Evolutionary conservation across 2,329 filamentous ascomycete genomes (phyloP), one percentile per base, ranked within the genome.

Genomic region (Ophiocordyceps robertsii): DNA sequence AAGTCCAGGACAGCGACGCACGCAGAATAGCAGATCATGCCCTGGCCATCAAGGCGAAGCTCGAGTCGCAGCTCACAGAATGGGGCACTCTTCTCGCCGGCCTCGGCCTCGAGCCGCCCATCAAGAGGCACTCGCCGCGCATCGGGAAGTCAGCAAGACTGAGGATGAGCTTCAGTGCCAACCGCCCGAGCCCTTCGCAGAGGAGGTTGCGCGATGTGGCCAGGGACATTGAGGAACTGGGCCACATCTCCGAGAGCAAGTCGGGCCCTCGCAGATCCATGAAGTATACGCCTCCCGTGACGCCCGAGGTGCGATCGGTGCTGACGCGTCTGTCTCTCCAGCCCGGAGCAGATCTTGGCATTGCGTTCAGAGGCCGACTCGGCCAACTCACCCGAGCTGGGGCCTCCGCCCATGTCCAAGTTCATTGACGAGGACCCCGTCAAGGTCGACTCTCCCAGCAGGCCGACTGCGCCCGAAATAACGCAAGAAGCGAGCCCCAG

Each of bases 31-130:
- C 77, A 44, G 76, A 83, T 46, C 76, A 82, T 56, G 77, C 84
- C 10, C 64, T 78, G 46, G 71, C 72, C n/a, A 77, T 89, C 51
- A 87, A 81, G 57, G 69, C 70, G 38, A 75, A 80, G 57, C 67
- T 93, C 47, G 80, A 88, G 56, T 69, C 73, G 3, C 87, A 89
- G 61, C 68, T 92, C 17, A 65, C 72, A 30, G 82, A 89, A 64
- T 74, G 87, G 61, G 72, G 76, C 29, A 68, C 70, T 4, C 66
- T 90, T 49, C 70, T 92, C 11, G 76, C 73, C 37, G 72, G 73
- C 27, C 67, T 90, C 37, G 82, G 80, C 6, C 54, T 71, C 35
- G 74, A 80, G 50, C 75, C 77, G 31, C 70, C 77, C 16, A 60
- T 61, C 49, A 74, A 73, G 53, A 58, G 66, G 46, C 65, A 65